Evolutionary conservation across 805 yeast genomes (phyloP), one percentile per base, ranked within the genome.

Genomic region (Brettanomyces sp.): DNA sequence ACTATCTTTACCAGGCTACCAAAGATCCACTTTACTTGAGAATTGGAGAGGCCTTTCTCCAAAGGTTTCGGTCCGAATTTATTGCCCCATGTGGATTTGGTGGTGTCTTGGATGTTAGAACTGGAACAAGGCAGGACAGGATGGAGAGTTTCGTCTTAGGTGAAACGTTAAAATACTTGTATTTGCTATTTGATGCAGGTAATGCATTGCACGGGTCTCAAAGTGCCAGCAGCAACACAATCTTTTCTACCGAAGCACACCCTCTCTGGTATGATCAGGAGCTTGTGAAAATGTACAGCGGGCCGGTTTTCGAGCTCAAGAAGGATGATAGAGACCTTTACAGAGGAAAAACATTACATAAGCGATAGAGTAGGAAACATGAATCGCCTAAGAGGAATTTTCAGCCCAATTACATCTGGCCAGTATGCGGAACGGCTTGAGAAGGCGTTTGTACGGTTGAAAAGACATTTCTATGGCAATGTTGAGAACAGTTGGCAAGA

Each of bases 101-200:
- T 5, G 95, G 96, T 0, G 59, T 77, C 13, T 82, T 79, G 50
- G 84, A 90, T 56, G 68, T 90, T 1, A 62, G 80, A 18, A 73
- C 77, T 0, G 85, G 85, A 1, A 63, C 67, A 43, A 62, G 65
- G 45, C 90, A 86, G 52, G 81, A 89, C 62, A 69, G 96, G 45
- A 89, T 89, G 96, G 98, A 90, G 58, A 79, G 93, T 5, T 90
- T 90, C 69, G 95, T 87, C 5, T 59, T 90, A 49, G 80, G 95
- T 48, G 98, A 90, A 59, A 85, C 95, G 1, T 69, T 87, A 47
- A 90, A 90, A 64, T 90, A 90, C 57, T 65, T 90, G 12, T 90
- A 81, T 56, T 63, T 90, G 28, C 64, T 89, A 39, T 90, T 90
- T 66, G 95, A 88, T 57, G 81, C 72, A 13, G 73, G 69, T 5